Base-by-base conservation (phyloP, 805 yeast species). In the Metschnikowia aberdeeniae region DNA sequence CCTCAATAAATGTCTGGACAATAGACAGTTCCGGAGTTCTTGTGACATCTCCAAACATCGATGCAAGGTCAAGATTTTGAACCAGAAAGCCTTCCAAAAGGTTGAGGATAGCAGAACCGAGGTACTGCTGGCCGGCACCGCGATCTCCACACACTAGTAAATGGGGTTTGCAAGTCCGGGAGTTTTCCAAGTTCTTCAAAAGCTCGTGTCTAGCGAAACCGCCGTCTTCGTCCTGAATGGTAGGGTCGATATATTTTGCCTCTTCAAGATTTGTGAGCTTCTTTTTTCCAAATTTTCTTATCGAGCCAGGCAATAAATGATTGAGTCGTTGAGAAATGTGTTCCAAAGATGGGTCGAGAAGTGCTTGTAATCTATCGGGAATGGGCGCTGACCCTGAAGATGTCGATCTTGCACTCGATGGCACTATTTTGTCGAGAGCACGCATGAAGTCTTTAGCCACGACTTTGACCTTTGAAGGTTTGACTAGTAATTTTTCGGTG, bases 321-420 rank as follows among this genome's bases (percentile, higher is more conserved):
- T 82, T 77, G 26, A 90, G 58, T 44, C 73, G 76, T 0, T 32
- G 34, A 2, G 74, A 67, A 28, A 86, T 68, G 17, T 63, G 64
- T 4, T 68, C 62, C 36, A 84, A 70, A 40, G 80, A 77, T 0
- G 60, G 56, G n/a, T 71, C 65, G 22, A 93, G 65, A 34, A 93
- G 63, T 1, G 95, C 85, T 39, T 71, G 71, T 22, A 93, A 64
- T 22, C 80, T 77, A 5, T 78, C 80, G 0, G 99, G 97, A 35
- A 93, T 63, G 2, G 97, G 95, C 8, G 85, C 76, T 0, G 93
- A 82, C 1, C 79, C 75, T 7, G 80, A 73, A 0, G 90, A 80
- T 0, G 92, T 76, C 0, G 96, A 84, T 49, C 99, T 75, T 1
- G 96, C 88, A 40, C 96, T 86, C 0, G 97, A 89, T 0, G 99